Base-by-base conservation (phyloP, 2,329 filamentous ascomycete genomes). In the Pseudogymnoascus sp. region DNA sequence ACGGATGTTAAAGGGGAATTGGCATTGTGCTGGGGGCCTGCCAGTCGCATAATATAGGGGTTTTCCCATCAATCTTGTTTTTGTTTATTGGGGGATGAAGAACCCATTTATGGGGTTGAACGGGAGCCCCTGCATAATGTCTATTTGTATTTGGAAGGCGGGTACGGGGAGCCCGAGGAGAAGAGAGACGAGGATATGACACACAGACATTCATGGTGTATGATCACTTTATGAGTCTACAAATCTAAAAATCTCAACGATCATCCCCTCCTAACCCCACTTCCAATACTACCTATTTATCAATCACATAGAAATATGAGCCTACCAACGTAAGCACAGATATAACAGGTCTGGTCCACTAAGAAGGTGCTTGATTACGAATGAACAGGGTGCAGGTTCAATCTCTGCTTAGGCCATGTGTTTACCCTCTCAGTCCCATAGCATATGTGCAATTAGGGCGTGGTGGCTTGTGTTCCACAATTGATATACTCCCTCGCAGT, bases 1-100 rank as follows among this genome's bases (percentile, higher is more conserved):
- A 24, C 78, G 81, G 64, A 76, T 76, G 4, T 67, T 75, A 42
- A 65, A 69, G 38, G 65, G 65, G 26, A 73, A 68, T 50, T 75
- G 73, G 74, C 68, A 68, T 65, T 4, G 31, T 35, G 8, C 56
- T 35, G 31, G 56, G 11, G 31, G 16, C 31, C 21, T 60, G 31
- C 24, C 8, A 16, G 24, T 14, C 24, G 24, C 13, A 29, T 53
- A 31, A 31, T 31, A 53, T 53, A 16, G 14, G 11, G 8, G 6
- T 50, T 53, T 50, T 53, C 14, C 24, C 3, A 31, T 31, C 14
- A 53, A 53, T 53, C 24, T 53, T 31, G 24, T 16, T 53, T 31
- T 16, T 53, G 44, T 53, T 53, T 31, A 3, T 31, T 53, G 24
- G 14, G 14, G 14, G 44, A 53, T n/a, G 24, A 31, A 31, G 24